Conservation (phyloP, 208 protist species). For the Acanthamoeba lenticulata region DNA sequence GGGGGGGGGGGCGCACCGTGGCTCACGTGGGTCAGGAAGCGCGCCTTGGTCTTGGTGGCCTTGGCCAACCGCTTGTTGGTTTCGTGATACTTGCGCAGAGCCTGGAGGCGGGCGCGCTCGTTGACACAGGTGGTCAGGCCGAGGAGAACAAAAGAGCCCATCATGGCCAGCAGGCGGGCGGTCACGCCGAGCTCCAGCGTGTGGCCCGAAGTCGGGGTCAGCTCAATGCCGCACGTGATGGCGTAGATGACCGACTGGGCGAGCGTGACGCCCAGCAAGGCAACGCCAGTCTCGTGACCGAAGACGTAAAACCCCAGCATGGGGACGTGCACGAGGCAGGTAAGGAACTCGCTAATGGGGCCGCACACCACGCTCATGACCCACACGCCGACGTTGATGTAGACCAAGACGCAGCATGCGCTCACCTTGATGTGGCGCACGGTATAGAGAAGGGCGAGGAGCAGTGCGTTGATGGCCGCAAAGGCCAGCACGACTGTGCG, state of each 20-base stretch:
- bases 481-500: neutral
- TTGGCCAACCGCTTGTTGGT: neutral
- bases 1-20: neutral
- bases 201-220: neutral
- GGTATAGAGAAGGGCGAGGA: neutral
- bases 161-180: neutral
- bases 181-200: neutral
- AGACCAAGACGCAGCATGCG: neutral
- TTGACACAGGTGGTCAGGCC: neutral
- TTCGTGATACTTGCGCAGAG: neutral
- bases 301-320: constrained; percentile 34
- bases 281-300: neutral
- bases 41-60: constrained; percentile 49
- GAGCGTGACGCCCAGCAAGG: neutral
- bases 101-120: neutral
- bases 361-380: constrained; percentile 9
- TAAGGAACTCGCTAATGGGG: neutral
- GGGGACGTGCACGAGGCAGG: constrained; percentile 1
- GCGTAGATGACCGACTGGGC: neutral
- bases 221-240: neutral
- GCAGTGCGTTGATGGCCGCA: neutral
- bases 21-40: constrained; percentile 52
- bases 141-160: neutral
- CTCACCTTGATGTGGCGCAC: neutral
- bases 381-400: constrained; percentile 17